phyloP scores from a whole-genome alignment of 2,329 filamentous ascomycete genomes.

The Calonectria multiphialidica region DNA sequence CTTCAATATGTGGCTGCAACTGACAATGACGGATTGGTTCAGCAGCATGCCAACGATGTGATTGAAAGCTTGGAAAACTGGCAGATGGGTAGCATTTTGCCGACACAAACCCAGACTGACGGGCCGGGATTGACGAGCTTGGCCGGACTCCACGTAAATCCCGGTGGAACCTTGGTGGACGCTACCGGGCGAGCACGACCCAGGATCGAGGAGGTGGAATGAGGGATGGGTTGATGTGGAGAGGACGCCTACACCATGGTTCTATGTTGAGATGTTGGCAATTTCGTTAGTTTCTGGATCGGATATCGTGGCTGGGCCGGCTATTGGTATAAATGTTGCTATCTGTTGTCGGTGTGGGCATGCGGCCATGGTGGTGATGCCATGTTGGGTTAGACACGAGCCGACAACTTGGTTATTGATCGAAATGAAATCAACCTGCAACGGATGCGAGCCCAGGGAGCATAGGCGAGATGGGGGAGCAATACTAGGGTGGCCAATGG shows the following conservation, averaged over 20 bases:
- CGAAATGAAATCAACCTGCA: constrained; percentile 17
- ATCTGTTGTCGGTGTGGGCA: constrained; percentile 26
- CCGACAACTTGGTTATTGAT: constrained; percentile 14
- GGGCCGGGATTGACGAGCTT: constrained; percentile 46
- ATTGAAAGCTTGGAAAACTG: constrained; percentile 75
- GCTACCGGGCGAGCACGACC: constrained; percentile 48
- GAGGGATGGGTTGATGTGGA: constrained; percentile 40
- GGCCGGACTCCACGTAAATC: constrained; percentile 54
- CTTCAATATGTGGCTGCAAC: constrained; percentile 73
- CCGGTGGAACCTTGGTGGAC: constrained; percentile 40
- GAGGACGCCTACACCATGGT: constrained; percentile 27
- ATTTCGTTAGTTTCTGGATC: constrained; percentile 39
- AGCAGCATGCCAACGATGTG: constrained; percentile 75
- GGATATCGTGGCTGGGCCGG: constrained; percentile 29
- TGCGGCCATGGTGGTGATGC: constrained; percentile 30
- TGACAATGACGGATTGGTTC: constrained; percentile 77
- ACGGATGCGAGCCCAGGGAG: constrained; percentile 15
- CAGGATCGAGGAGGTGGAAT: constrained; percentile 74
- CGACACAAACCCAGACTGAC: constrained; percentile 43
- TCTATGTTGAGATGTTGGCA: constrained; percentile 36
- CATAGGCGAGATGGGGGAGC: constrained; percentile 19
- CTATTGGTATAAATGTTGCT: constrained; percentile 16
- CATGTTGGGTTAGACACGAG: constrained; percentile 17
- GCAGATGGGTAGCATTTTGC: constrained; percentile 65
- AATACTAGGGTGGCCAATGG: constrained; percentile 6